Percentiles rank a stretch among this genome's conserved stretches.
These are phyloP conservation scores for Vishniacozyma victoriae DNA, from an alignment of 768 basidiomycete species.

Conservation along the genomic window DNA sequence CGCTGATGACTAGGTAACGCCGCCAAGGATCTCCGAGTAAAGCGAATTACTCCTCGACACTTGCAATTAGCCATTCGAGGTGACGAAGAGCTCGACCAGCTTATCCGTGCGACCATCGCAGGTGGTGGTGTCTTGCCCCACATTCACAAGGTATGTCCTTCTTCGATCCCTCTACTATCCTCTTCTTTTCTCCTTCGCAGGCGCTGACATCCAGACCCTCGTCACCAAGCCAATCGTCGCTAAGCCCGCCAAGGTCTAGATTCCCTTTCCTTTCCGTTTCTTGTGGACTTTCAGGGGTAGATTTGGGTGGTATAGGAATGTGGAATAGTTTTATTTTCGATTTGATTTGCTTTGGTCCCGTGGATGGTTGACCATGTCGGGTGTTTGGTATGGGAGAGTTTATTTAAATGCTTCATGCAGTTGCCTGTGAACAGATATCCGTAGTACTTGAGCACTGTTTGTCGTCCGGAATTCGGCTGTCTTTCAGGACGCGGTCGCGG, in stretches of 20 bases:
- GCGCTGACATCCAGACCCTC: slow-evolving; percentile 16
- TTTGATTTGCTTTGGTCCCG: slow-evolving; percentile 7
- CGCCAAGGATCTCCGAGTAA: slow-evolving; percentile 92
- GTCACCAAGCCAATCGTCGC: slow-evolving; percentile 20
- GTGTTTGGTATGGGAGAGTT: too few relatives aligned
- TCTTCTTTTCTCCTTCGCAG: not conserved
- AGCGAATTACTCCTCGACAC: slow-evolving; percentile 94
- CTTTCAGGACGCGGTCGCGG: too few relatives aligned
- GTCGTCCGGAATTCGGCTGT: too few relatives aligned
- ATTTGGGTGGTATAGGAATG: too few relatives aligned
- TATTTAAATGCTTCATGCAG: too few relatives aligned
- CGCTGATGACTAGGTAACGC: slow-evolving; percentile 65
- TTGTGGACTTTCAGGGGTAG: not conserved
- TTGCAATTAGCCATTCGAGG: slow-evolving; percentile 92
- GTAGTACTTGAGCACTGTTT: too few relatives aligned
- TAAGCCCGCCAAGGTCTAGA: slow-evolving; percentile 21
- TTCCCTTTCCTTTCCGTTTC: not conserved
- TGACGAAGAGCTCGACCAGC: slow-evolving; percentile 92
- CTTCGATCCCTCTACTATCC: not conserved
- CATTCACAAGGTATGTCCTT: slow-evolving; percentile 44
- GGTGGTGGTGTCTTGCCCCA: slow-evolving; percentile 50
- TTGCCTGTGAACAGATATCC: too few relatives aligned
- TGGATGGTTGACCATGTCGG: too few relatives aligned
- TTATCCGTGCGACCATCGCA: slow-evolving; percentile 89
- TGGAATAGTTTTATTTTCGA: not conserved